A percentile compares a stretch with the other conserved stretches of the same genome.
Conservation (phyloP, 805 yeast species). For the Cyberlindnera saturnus region DNA sequence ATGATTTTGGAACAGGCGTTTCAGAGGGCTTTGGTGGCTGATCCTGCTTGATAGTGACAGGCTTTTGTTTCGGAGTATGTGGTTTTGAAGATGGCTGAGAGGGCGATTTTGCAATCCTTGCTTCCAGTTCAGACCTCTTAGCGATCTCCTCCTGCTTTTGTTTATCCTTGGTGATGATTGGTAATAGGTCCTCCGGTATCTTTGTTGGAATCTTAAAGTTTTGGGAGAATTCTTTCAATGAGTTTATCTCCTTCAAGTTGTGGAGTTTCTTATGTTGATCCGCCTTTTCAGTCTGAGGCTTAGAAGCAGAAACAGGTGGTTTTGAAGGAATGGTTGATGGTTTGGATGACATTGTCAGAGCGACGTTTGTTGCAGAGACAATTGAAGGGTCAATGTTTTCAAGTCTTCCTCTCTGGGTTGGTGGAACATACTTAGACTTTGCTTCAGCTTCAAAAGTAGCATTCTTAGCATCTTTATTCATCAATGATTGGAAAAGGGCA, state of each 20-base stretch:
- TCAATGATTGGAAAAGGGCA: constrained; percentile 23
- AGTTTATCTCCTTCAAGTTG: constrained; percentile 59
- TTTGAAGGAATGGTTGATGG: constrained; percentile 24
- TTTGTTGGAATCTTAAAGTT: constrained; percentile 68
- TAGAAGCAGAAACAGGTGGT: constrained; percentile 19
- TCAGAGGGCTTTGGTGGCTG: constrained; percentile 14
- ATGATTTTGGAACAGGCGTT: neutral
- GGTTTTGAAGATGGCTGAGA: no score
- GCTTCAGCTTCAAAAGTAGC: constrained; percentile 34
- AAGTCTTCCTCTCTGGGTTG: constrained; percentile 46
- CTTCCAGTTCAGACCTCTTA: constrained; percentile 20
- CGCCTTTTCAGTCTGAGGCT: constrained; percentile 6
- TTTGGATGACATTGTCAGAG: neutral
- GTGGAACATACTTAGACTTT: constrained; percentile 41
- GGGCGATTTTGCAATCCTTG: constrained; percentile 2
- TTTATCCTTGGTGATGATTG: constrained; percentile 64
- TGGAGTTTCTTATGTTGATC: constrained; percentile 26
- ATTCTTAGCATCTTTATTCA: constrained; percentile 31
- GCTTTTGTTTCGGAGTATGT: no score
- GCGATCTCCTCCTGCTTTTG: constrained; percentile 57
- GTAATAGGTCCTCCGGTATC: constrained; percentile 47
- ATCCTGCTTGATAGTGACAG: constrained; percentile 8
- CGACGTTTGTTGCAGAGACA: constrained; percentile 38
- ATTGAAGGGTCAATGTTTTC: constrained; percentile 58
- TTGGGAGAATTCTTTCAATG: constrained; percentile 72